Conservation (phyloP, 257 asterid species). For the Solanum clarkiae region DNA sequence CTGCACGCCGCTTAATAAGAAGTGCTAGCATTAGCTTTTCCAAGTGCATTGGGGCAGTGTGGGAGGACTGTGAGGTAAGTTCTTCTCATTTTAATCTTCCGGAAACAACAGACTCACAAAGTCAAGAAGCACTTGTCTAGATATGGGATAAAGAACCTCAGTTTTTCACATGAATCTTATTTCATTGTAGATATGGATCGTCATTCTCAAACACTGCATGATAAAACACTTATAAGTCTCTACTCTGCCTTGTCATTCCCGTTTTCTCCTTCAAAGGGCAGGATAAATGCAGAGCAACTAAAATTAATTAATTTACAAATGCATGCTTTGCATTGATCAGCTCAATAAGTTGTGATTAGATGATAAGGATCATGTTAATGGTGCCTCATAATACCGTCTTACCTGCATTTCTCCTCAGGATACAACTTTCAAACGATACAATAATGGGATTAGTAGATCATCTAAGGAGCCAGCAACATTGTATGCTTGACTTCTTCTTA, state of each 20-base stretch:
- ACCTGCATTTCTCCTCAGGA: constrained; percentile 18
- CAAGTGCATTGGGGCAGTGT: constrained; percentile 53
- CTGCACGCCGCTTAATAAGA: constrained; percentile 69
- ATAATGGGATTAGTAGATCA: constrained; percentile 17
- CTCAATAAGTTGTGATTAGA: background rate
- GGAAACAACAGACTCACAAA: background rate
- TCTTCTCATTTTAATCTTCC: background rate
- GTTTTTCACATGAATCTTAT: background rate
- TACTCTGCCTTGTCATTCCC: background rate
- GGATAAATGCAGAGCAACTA: background rate
- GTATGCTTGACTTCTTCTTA: constrained; percentile 6
- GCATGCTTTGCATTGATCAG: background rate
- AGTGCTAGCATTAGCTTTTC: constrained; percentile 85
- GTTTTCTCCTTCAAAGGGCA: background rate
- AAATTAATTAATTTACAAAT: background rate
- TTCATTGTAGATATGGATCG: background rate
- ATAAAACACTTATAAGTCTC: background rate
- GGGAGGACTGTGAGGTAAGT: constrained; percentile 47
- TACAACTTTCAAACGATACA: constrained; percentile 15
- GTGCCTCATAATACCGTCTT: background rate
- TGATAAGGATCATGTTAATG: background rate
- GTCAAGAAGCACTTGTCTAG: background rate
- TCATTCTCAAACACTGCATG: background rate
- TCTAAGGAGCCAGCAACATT: constrained; percentile 14
- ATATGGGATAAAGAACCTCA: background rate